Base-by-base conservation (phyloP, 768 basidiomycete species). In the Tulasnella sp. region DNA sequence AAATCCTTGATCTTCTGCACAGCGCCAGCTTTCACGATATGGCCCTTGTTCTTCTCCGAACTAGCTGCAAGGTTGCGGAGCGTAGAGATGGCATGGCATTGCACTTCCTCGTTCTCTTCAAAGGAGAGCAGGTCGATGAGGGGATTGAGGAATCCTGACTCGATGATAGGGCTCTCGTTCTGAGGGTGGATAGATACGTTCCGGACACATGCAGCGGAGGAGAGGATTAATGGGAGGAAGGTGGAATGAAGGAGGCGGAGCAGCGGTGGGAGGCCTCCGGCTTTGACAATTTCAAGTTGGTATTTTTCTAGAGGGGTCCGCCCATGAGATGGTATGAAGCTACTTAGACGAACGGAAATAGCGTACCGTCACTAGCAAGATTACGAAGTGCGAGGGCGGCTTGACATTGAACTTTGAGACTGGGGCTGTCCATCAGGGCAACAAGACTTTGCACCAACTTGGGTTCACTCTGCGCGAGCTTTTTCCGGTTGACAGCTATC, bases 51-150 rank as follows among this genome's bases (percentile, higher is more conserved):
- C 88, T 96, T 95, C 87, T 99, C 97, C 44, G 93, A 94, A 82
- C 93, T 95, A 4, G 98, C 98, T 1, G 98, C 98, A 20, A 99
- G 88, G 83, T 99, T 99, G 20, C 98, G 90, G 69, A 99, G 87
- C 0, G 98, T 99, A 16, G 95, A 97, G 81, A 99, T 99, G 26
- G 98, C 98, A 82, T 99, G 98, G 83, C 98, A 99, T 83, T 99
- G 98, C 32, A 99, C 96, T 85, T 99, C 98, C 86, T 99, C 98
- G 82, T 99, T 99, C 84, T 99, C 98, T 84, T 98, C 98, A 87
- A 98, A 99, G 1, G 96, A 94, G 29, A 99, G 87, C 42, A 99
- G 89, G 83, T 95, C 96, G 84, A 99, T 98, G 55, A 99, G 86
- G 0, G 98, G 98, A 82, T 95, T 93, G 80, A 99, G 86, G 88